phyloP scores from a whole-genome alignment of 129 eudicot species.

The Pittosporum tobira region DNA sequence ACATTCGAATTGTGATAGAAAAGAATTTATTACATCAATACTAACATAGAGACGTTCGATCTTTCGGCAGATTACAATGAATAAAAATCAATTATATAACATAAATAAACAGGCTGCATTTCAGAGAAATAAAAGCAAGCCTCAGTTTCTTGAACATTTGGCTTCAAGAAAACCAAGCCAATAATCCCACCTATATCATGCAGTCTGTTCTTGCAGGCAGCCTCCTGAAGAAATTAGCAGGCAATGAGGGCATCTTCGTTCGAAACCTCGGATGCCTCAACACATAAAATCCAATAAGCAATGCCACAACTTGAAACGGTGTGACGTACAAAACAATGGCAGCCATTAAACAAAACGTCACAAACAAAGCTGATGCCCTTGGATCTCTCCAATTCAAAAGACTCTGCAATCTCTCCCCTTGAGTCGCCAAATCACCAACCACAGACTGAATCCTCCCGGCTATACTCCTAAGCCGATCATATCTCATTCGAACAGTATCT shows the following conservation, averaged over 20 bases:
- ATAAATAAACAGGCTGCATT: no score
- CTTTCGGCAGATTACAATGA: no score
- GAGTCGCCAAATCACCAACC: conserved; percentile 76
- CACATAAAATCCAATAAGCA: conserved; percentile 47
- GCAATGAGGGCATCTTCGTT: conserved; percentile 47
- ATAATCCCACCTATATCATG: conserved; percentile 70
- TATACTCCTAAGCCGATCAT: conserved; percentile 76
- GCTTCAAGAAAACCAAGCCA: no score
- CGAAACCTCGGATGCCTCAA: conserved; percentile 83
- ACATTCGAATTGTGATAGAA: no score
- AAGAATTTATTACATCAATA: no score
- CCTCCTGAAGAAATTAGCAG: conserved; percentile 74
- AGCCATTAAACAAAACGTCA: conserved; percentile 52
- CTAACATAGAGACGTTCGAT: no score
- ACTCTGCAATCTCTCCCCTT: conserved; percentile 67
- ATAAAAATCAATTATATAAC: no score
- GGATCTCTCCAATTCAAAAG: conserved; percentile 85
- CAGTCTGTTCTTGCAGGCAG: conserved; percentile 68
- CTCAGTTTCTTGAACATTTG: no score
- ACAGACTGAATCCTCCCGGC: conserved; percentile 79
- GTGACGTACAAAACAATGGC: conserved; percentile 65
- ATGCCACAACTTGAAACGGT: conserved; percentile 56
- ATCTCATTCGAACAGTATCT: conserved; percentile 62
- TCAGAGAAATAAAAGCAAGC: no score
- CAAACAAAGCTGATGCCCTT: conserved; percentile 69